Evolutionary conservation across 805 yeast species (phyloP), one percentile per base, ranked within the genome.

Genomic region (Zygotorulaspora danielsina): DNA sequence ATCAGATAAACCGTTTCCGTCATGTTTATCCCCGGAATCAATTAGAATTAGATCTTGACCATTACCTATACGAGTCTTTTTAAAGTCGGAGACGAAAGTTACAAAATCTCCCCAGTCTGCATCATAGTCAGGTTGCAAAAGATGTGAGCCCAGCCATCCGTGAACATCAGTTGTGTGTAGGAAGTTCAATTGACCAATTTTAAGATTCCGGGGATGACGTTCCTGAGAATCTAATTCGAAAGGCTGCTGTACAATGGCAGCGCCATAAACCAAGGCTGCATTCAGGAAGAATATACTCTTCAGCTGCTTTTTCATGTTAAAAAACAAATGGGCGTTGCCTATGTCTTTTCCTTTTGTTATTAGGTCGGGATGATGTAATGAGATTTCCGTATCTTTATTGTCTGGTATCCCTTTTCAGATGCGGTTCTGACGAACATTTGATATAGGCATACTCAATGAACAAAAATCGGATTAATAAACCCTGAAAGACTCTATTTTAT

Each of bases 111-210:
- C 97, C 96, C 96, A 90, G 58, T 89, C 85, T 4, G 85, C 93
- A 26, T 81, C 73, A 59, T 80, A 90, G 42, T 76, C 78, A 19
- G 73, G 70, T 59, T 89, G 97, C 49, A 80, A 79, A 27, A 77
- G 52, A 65, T 90, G 98, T 0, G 97, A 97, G 4, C 90, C 79
- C 47, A 83, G 76, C 98, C 98, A 93, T 1, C 93, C 97, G 61
- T 93, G 98, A 2, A 97, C 90, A 54, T 93, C 98, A 0, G 98
- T 93, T 1, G 97, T 89, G 55, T 90, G 97, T 18, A 90, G 54
- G 51, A 93, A 85, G 64, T 93, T 90, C 33, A 93, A 41, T 40
- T 80, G 76, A 0, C 89, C 88, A 74, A 88, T 71, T 8, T 61
- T 54, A 20, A 88, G 53, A n/a, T 75, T 73, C 36, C 93, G 40